Base-by-base conservation (phyloP, 2,329 filamentous ascomycete species). In the Iodosphaeria phyllophila region DNA sequence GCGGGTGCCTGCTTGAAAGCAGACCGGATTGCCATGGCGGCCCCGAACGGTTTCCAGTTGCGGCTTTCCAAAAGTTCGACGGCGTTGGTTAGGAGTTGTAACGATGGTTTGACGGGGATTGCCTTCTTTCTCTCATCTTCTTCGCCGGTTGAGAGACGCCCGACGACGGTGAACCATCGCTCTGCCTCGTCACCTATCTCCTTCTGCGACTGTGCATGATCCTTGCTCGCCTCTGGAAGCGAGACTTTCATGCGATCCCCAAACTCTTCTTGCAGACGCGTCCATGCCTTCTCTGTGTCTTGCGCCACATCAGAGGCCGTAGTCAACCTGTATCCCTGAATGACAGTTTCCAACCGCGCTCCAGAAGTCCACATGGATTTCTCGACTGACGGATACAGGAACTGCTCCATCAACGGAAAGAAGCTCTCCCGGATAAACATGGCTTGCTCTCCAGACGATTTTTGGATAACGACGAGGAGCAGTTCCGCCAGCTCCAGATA, bases 211-310 rank as follows among this genome's bases (percentile, higher is more conserved):
- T 60, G 58, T 14, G 65, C 60, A 35, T 78, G 78, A 11, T 82
- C 76, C 32, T 74, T 74, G 0, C 82, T 83, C 28, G 86, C 71
- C 41, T 86, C 82, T 1, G 84, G 82, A 5, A 79, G 60, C 0
- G 82, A 91, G 5, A 67, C 65, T 27, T 71, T 72, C 28, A 92
- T 70, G 18, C 64, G 60, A 16, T 68, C 56, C 14, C 73, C 55
- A n/a, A 92, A 50, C 0, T 58, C 45, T 1, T 64, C 51, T 0
- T 67, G 64, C n/a, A 82, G 47, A 2, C 53, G 53, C 3, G 54
- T 45, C 78, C 79, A 89, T 33, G 73, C 56, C 3, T 56, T 46
- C 10, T 54, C 44, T 0, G 78, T 52, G 1, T 63, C 52, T 3
- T 51, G 36, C 0, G 60, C 45, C 4, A 71, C 35, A 3, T 56